Evolutionary conservation across 2,329 filamentous ascomycete species (phyloP).

Genomic region (Ascochyta lentis): DNA sequence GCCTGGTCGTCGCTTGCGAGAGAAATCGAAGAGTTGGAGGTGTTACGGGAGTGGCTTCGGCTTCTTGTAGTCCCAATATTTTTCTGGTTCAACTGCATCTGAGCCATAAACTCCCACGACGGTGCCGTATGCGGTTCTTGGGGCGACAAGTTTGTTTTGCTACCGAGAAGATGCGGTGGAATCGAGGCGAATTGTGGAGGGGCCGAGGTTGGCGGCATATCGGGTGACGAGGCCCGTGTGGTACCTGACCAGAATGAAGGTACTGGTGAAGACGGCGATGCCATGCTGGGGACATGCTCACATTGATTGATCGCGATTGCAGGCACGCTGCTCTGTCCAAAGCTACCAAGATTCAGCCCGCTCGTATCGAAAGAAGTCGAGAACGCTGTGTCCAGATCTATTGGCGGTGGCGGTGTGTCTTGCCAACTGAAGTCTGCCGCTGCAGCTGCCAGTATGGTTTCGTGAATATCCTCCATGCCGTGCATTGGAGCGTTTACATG

Average conservation of each 20-base stretch:
- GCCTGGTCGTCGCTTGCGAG: conserved; percentile 38
- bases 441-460: conserved; percentile 34
- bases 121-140: conserved; percentile 39
- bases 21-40: conserved; percentile 43
- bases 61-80: conserved; percentile 29
- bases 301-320: conserved; percentile 48
- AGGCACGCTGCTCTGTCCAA: conserved; percentile 38
- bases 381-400: conserved; percentile 39
- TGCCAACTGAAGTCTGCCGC: conserved; percentile 42
- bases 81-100: conserved; percentile 15
- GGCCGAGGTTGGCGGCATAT: conserved; percentile 39
- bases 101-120: conserved; percentile 47
- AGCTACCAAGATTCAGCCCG: conserved; percentile 12
- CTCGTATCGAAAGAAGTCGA: conserved; percentile 27
- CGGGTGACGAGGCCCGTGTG: conserved; percentile 46
- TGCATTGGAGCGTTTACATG: conserved; percentile 47
- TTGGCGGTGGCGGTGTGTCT: conserved; percentile 31
- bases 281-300: conserved; percentile 40
- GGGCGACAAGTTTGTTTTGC: conserved; percentile 32
- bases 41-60: conserved; percentile 36
- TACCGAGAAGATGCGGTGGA: conserved; percentile 24
- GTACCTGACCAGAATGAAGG: conserved; percentile 48
- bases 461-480: conserved; percentile 45
- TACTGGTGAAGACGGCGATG: conserved; percentile 44
- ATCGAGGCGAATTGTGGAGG: conserved; percentile 29